Conservation (phyloP, 495 filamentous ascomycete species). For the Pseudomonodictys pantanalensis region DNA sequence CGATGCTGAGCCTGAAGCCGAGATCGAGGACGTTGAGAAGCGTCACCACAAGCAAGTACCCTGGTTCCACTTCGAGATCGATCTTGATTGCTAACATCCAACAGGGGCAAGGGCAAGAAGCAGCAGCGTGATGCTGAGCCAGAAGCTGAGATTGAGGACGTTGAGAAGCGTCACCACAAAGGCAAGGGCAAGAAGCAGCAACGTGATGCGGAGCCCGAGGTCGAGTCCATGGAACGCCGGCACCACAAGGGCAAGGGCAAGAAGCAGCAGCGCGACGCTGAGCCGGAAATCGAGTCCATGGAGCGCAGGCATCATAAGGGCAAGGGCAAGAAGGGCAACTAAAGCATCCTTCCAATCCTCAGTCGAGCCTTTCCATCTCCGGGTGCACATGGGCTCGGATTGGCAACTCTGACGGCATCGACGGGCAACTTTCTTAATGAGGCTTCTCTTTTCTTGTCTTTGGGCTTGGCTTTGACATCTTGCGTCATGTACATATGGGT, state of each 20-base stretch:
- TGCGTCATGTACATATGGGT: too few relatives aligned
- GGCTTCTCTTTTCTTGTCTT: too few relatives aligned
- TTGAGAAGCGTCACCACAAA: constrained; percentile 19
- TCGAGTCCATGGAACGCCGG: not conserved
- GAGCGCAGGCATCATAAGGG: not conserved
- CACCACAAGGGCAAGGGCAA: not conserved
- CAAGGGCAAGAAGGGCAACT: too few relatives aligned
- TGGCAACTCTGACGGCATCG: too few relatives aligned
- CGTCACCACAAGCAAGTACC: constrained; percentile 9
- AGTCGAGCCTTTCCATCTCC: too few relatives aligned
- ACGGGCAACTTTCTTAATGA: too few relatives aligned
- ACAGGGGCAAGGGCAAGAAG: not conserved
- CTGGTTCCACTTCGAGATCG: not conserved
- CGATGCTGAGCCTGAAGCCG: not conserved
- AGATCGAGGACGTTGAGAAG: not conserved
- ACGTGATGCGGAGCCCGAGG: not conserved
- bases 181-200: constrained; percentile 21
- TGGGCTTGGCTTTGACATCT: too few relatives aligned
- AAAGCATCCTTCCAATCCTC: too few relatives aligned
- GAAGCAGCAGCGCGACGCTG: not conserved
- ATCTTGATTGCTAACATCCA: not conserved
- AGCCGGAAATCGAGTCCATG: not conserved
- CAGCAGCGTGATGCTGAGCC: not conserved
- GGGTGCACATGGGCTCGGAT: too few relatives aligned
- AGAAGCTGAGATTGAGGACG: not conserved